These are phyloP conservation scores for Dianthus caryophyllus DNA, from an alignment of 148 eudicot species.

Conservation along the genomic window DNA sequence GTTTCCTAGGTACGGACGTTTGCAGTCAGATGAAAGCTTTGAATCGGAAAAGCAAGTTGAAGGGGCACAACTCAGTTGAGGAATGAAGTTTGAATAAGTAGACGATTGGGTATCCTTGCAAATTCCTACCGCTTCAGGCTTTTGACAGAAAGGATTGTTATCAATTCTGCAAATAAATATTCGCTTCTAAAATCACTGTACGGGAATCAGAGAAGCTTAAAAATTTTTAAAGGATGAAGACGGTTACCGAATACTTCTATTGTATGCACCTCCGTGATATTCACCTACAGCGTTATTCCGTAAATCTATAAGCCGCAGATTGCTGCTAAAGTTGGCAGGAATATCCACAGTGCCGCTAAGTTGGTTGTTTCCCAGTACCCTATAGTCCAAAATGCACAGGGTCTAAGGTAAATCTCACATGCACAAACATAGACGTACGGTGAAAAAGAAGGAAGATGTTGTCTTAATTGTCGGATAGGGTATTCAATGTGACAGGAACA, in stretches of 20 bases:
- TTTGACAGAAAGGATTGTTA: slow-evolving; percentile 53
- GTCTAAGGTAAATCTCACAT: not conserved
- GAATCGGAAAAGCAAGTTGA: slow-evolving; percentile 37
- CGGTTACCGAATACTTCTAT: slow-evolving; percentile 34
- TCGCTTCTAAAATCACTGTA: no score
- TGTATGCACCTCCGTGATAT: slow-evolving; percentile 29
- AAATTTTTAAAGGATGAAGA: not conserved
- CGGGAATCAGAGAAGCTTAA: not conserved
- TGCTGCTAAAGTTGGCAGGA: slow-evolving; percentile 36
- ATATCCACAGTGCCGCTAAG: slow-evolving; percentile 52
- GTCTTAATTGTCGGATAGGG: not conserved
- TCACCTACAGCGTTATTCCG: slow-evolving; percentile 45
- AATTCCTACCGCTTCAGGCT: slow-evolving; percentile 33
- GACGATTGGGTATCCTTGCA: slow-evolving; percentile 33
- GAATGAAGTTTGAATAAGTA: slow-evolving; percentile 18
- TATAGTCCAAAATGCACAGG: slow-evolving; percentile 25
- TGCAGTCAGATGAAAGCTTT: slow-evolving; percentile 41
- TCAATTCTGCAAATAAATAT: slow-evolving; percentile 46
- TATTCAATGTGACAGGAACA: not conserved
- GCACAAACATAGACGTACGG: not conserved
- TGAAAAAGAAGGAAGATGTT: not conserved
- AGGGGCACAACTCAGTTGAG: slow-evolving; percentile 34
- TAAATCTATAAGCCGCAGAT: slow-evolving; percentile 45
- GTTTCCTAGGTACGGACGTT: slow-evolving; percentile 54
- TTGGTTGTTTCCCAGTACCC: slow-evolving; percentile 57